Conservation (phyloP, 352 stramenopile genomes). For the Phytophthora cryptogea region DNA sequence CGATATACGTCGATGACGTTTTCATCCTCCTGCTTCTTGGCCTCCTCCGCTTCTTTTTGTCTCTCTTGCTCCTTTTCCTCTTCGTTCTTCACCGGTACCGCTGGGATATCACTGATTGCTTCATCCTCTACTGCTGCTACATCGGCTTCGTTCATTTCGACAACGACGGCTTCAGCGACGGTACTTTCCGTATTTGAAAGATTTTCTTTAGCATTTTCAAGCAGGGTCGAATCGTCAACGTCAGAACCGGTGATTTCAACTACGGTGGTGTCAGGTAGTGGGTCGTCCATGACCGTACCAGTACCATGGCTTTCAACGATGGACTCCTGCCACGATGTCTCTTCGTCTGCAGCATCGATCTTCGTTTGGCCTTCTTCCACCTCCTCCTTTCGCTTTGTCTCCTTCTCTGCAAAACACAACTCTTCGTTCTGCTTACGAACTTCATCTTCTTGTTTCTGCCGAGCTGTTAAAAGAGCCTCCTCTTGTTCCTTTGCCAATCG, state of each 20-base stretch:
- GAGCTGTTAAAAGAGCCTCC: slow-evolving; percentile 10
- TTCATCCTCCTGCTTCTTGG: slow-evolving; percentile 67
- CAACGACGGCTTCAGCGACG: neutral
- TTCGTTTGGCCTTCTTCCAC: slow-evolving; percentile 3
- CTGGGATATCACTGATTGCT: neutral
- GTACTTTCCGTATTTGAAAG: neutral
- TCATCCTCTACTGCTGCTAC: neutral
- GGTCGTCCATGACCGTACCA: neutral
- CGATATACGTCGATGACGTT: slow-evolving; percentile 63
- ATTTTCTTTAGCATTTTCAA: neutral
- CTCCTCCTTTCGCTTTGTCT: slow-evolving; percentile 4
- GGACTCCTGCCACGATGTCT: slow-evolving; percentile 6
- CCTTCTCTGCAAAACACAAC: neutral
- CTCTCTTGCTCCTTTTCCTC: slow-evolving; percentile 45
- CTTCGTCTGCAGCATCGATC: neutral
- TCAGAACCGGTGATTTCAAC: neutral
- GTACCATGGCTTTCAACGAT: slow-evolving; percentile 5
- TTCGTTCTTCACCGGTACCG: slow-evolving; percentile 11
- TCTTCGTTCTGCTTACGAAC: slow-evolving; percentile 4
- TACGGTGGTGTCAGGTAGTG: neutral
- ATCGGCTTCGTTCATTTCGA: neutral
- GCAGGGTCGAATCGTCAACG: neutral
- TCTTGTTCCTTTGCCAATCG: slow-evolving; percentile 11
- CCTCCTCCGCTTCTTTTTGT: slow-evolving; percentile 41
- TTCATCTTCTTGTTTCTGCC: slow-evolving; percentile 25